These are phyloP conservation scores for Gnomoniopsis sp. DNA, from an alignment of 2,329 filamentous ascomycete species.

Conservation along the genomic window DNA sequence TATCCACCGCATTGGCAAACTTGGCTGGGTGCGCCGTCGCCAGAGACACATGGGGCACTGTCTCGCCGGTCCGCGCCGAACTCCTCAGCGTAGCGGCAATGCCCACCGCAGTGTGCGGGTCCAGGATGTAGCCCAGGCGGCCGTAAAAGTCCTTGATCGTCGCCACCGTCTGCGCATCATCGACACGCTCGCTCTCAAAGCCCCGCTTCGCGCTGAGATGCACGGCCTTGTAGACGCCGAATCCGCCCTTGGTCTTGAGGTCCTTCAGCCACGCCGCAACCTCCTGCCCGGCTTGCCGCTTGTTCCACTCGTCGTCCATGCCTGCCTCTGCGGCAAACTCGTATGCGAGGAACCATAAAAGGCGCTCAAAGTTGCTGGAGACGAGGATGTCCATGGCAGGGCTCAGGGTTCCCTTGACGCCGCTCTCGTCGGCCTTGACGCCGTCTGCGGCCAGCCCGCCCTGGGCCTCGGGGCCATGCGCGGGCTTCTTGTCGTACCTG, in stretches of 20 bases:
- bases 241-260: slow-evolving; percentile 78
- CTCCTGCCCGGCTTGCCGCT: slow-evolving; percentile 69
- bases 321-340: slow-evolving; percentile 58
- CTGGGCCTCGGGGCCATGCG: slow-evolving; percentile 53
- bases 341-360: slow-evolving; percentile 90
- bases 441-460: slow-evolving; percentile 64
- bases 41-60: slow-evolving; percentile 73
- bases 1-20: slow-evolving; percentile 80
- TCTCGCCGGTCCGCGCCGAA: slow-evolving; percentile 47
- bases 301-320: slow-evolving; percentile 63
- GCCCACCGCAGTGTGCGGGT: slow-evolving; percentile 90
- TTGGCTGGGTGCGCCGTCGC: slow-evolving; percentile 96
- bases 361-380: slow-evolving; percentile 91
- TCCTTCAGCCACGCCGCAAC: slow-evolving; percentile 75
- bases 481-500: slow-evolving; percentile 80
- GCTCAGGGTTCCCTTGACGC: slow-evolving; percentile 85
- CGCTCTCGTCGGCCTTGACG: slow-evolving; percentile 62
- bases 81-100: slow-evolving; percentile 73
- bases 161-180: slow-evolving; percentile 63
- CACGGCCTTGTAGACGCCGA: slow-evolving; percentile 72
- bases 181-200: slow-evolving; percentile 78
- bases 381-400: slow-evolving; percentile 98
- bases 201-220: slow-evolving; percentile 66
- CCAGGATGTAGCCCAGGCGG: slow-evolving; percentile 67
- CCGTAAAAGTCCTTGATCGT: slow-evolving; percentile 59